Conservation (phyloP, 306 rosid species). For the Lathyrus aphaca region DNA sequence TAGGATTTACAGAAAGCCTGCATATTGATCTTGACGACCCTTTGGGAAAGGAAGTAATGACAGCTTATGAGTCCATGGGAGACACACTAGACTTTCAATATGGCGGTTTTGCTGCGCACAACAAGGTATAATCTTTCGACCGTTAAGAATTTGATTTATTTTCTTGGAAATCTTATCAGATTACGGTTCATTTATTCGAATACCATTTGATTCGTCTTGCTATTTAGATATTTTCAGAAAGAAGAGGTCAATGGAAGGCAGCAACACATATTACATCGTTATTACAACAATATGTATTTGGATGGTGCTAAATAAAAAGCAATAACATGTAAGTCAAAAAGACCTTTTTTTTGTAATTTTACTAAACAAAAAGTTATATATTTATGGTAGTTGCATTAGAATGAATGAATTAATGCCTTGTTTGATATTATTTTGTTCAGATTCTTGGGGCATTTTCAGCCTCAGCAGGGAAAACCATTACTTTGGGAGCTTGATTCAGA, state of each 20-base stretch:
- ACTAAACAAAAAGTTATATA: constrained; percentile 1
- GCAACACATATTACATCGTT: constrained; percentile 92
- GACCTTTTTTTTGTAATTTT: constrained; percentile 7
- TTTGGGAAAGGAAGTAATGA: constrained; percentile 82
- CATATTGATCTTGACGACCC: constrained; percentile 70
- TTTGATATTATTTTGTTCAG: constrained; percentile 51
- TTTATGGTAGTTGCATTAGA: constrained; percentile 8
- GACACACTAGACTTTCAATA: constrained; percentile 87
- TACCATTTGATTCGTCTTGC: constrained; percentile 30
- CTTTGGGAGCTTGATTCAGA: constrained; percentile 92
- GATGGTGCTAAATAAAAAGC: constrained; percentile 84
- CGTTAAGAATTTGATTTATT: not conserved
- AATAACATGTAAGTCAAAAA: constrained; percentile 70
- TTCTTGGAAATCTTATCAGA: constrained; percentile 1
- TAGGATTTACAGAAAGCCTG: constrained; percentile 63
- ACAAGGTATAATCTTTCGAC: constrained; percentile 70
- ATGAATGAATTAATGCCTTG: constrained; percentile 22
- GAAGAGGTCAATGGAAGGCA: constrained; percentile 96
- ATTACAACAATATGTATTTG: constrained; percentile 77
- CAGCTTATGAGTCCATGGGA: constrained; percentile 86
- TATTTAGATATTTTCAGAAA: constrained; percentile 86
- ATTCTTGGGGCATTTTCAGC: constrained; percentile 90
- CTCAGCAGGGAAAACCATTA: constrained; percentile 78
- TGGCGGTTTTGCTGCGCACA: constrained; percentile 99
- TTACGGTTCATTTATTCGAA: not conserved